Evolutionary conservation across 2,329 filamentous ascomycete species (phyloP).

Genomic region (Aspergillus hortae): DNA sequence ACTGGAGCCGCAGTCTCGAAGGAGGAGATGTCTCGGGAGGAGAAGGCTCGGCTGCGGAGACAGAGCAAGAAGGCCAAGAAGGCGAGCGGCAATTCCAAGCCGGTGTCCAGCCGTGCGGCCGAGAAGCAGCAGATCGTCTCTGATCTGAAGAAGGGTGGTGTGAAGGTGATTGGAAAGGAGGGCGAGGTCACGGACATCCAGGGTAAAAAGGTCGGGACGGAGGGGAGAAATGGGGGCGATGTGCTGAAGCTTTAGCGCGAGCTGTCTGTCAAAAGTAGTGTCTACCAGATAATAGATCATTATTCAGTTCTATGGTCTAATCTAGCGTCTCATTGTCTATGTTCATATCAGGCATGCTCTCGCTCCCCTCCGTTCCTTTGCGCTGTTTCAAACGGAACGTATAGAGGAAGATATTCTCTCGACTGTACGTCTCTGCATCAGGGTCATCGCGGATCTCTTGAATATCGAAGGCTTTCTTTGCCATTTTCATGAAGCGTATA

Average conservation of each 20-base stretch:
- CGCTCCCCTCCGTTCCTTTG: neutral
- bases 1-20: conserved; percentile 72
- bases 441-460: conserved; percentile 59
- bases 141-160: conserved; percentile 76
- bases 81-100: conserved; percentile 48
- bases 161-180: conserved; percentile 88
- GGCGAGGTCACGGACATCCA: conserved; percentile 81
- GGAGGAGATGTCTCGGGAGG: conserved; percentile 84
- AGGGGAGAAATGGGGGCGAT: conserved; percentile 25
- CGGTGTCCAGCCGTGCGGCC: conserved; percentile 43
- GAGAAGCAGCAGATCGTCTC: conserved; percentile 57
- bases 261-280: neutral
- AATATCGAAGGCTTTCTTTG: conserved; percentile 63
- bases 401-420: conserved; percentile 40
- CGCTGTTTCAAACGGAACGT: conserved; percentile 27
- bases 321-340: neutral
- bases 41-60: conserved; percentile 71
- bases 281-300: neutral
- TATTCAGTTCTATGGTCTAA: neutral
- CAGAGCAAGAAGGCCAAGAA: conserved; percentile 82
- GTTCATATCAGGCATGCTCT: neutral
- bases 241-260: conserved; percentile 33
- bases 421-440: conserved; percentile 29
- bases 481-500: conserved; percentile 69
- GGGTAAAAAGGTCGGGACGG: conserved; percentile 63